These are phyloP conservation scores for Endotrypanum monterogeii DNA, from an alignment of 208 protist species.

Conservation along the genomic window DNA sequence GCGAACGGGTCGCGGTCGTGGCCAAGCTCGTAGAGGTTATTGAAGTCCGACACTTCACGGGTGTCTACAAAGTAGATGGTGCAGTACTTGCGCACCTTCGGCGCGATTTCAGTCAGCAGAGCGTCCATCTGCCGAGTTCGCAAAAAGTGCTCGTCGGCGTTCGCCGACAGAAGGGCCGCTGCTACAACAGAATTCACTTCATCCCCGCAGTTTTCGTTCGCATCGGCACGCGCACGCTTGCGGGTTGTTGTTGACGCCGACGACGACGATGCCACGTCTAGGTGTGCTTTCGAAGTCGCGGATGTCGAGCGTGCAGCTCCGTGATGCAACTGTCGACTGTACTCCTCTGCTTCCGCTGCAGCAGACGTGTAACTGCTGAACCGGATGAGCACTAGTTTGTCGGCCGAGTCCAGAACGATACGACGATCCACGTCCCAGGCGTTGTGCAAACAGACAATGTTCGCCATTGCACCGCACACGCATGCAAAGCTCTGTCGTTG, in stretches of 20 bases:
- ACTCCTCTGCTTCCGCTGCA: conserved; percentile 9
- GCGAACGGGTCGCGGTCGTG: conserved; percentile 97
- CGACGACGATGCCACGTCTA: not conserved
- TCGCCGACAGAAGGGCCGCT: conserved; percentile 11
- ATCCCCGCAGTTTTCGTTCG: not conserved
- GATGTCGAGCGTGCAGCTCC: not conserved
- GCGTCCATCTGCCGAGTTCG: conserved; percentile 75
- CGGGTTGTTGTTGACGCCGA: not conserved
- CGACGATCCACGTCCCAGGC: conserved; percentile 88
- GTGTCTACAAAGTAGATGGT: conserved; percentile 80
- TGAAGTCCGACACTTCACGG: conserved; percentile 96
- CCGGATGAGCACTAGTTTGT: conserved; percentile 78
- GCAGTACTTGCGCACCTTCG: conserved; percentile 86
- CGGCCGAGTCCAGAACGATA: conserved; percentile 81
- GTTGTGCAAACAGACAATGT: conserved; percentile 51
- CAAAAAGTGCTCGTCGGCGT: conserved; percentile 54
- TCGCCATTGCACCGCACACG: conserved; percentile 27
- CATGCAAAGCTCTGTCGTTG: too few species aligned
- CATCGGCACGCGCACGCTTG: conserved; percentile 29
- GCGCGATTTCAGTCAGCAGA: conserved; percentile 59
- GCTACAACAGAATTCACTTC: not conserved
- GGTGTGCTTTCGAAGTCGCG: not conserved
- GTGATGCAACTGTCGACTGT: not conserved
- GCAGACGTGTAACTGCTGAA: conserved; percentile 68
- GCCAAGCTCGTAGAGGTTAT: conserved; percentile 98